Conservation (phyloP, 306 rosid species). For the Prunus kanzakura region DNA sequence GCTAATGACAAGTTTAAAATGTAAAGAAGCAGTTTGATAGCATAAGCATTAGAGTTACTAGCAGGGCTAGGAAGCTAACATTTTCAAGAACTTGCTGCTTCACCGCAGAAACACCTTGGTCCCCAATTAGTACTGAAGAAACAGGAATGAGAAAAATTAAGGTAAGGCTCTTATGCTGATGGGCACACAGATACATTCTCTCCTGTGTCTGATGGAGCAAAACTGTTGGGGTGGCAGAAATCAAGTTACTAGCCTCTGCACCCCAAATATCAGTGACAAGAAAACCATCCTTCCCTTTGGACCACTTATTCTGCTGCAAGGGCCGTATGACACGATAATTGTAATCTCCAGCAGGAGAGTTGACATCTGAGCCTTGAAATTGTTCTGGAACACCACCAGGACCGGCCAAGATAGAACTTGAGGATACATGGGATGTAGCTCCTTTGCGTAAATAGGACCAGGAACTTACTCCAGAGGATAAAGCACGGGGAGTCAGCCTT, state of each 20-base stretch:
- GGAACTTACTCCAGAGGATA: constrained; percentile 78
- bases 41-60: constrained; percentile 13
- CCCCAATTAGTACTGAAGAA: constrained; percentile 69
- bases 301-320: constrained; percentile 78
- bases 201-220: constrained; percentile 69
- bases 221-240: constrained; percentile 67
- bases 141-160: constrained; percentile 73
- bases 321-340: constrained; percentile 62
- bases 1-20: not conserved
- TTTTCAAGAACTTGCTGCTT: constrained; percentile 86
- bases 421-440: constrained; percentile 40
- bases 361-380: constrained; percentile 45
- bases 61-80: constrained; percentile 49
- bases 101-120: constrained; percentile 63
- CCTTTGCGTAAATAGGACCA: constrained; percentile 93
- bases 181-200: constrained; percentile 80
- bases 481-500: constrained; percentile 80
- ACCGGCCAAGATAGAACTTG: constrained; percentile 43
- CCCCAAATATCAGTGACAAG: constrained; percentile 97
- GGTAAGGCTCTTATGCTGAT: constrained; percentile 87
- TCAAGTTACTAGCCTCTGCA: constrained; percentile 58
- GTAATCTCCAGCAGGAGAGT: constrained; percentile 38
- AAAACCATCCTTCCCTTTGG: constrained; percentile 89
- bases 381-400: constrained; percentile 55
- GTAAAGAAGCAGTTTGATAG: not conserved